A percentile compares a stretch with the other conserved stretches of the same genome.
Evolutionary conservation across 805 yeast species (phyloP).

Genomic region (Yarrowia sp.): DNA sequence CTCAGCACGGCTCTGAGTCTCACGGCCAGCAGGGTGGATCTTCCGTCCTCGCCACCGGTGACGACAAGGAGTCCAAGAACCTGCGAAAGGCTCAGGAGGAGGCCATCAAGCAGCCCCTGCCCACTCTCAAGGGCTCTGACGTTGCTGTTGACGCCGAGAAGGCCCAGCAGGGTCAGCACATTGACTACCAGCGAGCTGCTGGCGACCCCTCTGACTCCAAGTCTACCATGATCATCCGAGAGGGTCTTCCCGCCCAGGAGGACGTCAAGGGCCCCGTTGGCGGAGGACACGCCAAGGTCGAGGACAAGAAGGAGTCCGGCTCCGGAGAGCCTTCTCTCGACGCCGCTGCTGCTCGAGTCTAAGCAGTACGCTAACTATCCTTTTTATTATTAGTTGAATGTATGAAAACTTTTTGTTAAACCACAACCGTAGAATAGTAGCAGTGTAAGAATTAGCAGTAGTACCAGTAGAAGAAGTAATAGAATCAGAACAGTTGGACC

Average conservation of each 20-base stretch:
- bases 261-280: slow-evolving; percentile 31
- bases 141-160: slow-evolving; percentile 22
- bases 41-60: slow-evolving; percentile 16
- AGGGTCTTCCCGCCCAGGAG: slow-evolving; percentile 16
- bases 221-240: slow-evolving; percentile 34
- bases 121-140: slow-evolving; percentile 21
- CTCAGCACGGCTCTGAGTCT: neutral
- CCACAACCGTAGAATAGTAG: too few relatives aligned
- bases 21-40: neutral
- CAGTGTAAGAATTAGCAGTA: too few relatives aligned
- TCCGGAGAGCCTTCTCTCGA: slow-evolving; percentile 23
- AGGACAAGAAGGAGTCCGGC: neutral
- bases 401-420: neutral
- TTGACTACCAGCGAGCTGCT: slow-evolving; percentile 14
- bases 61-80: slow-evolving; percentile 17
- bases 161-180: slow-evolving; percentile 24
- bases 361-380: neutral
- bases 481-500: too few relatives aligned
- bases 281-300: slow-evolving; percentile 11
- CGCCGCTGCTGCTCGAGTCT: neutral
- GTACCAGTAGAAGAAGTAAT: too few relatives aligned
- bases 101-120: slow-evolving; percentile 36
- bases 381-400: slow-evolving; percentile 30
- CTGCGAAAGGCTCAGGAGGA: slow-evolving; percentile 37
- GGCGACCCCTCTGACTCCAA: slow-evolving; percentile 36